phyloP scores from a whole-genome alignment of 2,329 filamentous ascomycete species.

The Alternaria consortialis region DNA sequence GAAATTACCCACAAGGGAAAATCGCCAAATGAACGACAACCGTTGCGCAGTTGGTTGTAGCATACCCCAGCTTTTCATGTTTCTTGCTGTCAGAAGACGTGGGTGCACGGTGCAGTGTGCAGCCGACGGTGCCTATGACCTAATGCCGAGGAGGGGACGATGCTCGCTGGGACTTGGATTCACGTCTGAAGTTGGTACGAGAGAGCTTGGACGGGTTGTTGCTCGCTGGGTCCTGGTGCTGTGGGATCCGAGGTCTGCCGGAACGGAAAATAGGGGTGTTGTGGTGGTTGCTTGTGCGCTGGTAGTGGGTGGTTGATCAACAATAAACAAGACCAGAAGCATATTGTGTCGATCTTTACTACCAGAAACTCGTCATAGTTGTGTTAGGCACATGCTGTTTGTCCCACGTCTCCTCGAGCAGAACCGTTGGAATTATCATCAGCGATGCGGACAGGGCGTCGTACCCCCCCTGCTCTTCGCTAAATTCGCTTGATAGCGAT shows the following conservation, averaged over 20 bases:
- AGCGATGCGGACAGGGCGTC: background rate
- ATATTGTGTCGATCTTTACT: background rate
- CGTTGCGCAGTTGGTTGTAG: constrained; percentile 5
- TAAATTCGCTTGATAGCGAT: background rate
- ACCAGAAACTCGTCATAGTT: background rate
- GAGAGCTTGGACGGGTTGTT: constrained; percentile 3
- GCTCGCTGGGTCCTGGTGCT: constrained; percentile 3
- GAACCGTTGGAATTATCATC: background rate
- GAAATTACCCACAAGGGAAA: constrained; percentile 6
- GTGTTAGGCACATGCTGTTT: background rate
- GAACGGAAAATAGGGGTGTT: background rate
- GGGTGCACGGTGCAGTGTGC: background rate
- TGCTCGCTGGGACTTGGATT: constrained; percentile 1
- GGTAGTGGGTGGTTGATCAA: background rate
- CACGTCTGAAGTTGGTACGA: background rate
- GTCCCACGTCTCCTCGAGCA: background rate
- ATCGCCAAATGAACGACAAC: constrained; percentile 13
- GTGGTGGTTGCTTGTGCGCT: background rate
- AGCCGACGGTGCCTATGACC: constrained; percentile 6
- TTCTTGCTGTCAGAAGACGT: constrained; percentile 2
- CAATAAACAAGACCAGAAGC: constrained; percentile 3
- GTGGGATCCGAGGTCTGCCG: constrained; percentile 7
- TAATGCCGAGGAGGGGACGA: constrained; percentile 1
- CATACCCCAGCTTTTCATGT: constrained; percentile 19
- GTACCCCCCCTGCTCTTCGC: background rate